Percentiles rank a stretch among this genome's conserved stretches.
Conservation (phyloP, 163 green algal genomes). For the Scenedesmus sp. region DNA sequence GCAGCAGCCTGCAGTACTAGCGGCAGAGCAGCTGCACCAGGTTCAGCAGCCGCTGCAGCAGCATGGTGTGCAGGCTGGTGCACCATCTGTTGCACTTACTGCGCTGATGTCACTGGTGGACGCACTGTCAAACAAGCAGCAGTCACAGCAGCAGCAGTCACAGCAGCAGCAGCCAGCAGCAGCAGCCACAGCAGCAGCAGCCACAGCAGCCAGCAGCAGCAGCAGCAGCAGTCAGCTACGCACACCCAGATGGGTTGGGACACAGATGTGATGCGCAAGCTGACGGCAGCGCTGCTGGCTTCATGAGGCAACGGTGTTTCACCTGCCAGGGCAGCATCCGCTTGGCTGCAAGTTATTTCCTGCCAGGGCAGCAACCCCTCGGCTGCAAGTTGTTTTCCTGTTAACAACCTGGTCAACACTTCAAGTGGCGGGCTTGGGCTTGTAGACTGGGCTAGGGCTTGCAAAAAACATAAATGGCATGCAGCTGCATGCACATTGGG, state of each 20-base stretch:
- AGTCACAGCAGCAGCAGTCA: constrained; percentile 30
- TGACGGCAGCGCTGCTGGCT: constrained; percentile 36
- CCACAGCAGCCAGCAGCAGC: constrained; percentile 41
- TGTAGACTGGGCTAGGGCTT: no score
- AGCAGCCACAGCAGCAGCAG: constrained; percentile 25
- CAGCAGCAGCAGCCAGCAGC: constrained; percentile 34
- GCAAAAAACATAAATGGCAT: background rate
- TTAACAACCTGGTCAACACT: background rate
- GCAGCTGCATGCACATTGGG: background rate
- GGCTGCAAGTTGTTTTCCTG: background rate
- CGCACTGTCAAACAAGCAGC: constrained; percentile 3
- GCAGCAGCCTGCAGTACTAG: background rate
- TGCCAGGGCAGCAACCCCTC: no score
- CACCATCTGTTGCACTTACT: background rate
- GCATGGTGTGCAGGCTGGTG: background rate
- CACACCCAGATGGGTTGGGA: background rate
- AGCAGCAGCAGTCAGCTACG: constrained; percentile 4
- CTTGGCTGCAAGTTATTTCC: no score
- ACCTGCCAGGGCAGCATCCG: no score
- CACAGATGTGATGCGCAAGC: constrained; percentile 25
- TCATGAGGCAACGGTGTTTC: background rate
- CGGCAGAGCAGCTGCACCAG: background rate
- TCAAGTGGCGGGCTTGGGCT: background rate
- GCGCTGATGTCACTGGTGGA: constrained; percentile 5
- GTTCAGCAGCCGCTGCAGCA: background rate